A percentile compares a stretch with the other conserved stretches of the same genome.
Conservation (phyloP, 345 rosid genomes). For the Geranium rotundifolium region DNA sequence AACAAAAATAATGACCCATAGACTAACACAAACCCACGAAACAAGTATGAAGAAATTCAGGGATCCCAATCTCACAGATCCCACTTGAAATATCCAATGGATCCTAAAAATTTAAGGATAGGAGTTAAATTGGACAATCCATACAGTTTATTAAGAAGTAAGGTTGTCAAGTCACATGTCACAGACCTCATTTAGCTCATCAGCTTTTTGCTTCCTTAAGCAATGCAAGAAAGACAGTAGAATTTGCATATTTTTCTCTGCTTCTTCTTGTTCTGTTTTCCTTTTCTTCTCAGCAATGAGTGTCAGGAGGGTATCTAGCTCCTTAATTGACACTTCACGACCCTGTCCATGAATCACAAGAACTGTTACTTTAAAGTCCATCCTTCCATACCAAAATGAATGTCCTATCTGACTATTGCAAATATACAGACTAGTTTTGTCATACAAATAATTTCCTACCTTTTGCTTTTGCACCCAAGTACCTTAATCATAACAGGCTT, state of each 20-base stretch:
- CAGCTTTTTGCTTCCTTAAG: constrained; percentile 80
- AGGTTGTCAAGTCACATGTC: neutral
- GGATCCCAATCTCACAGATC: neutral
- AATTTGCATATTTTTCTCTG: constrained; percentile 97
- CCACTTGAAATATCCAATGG: neutral
- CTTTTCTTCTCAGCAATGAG: constrained; percentile 81
- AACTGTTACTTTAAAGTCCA: neutral
- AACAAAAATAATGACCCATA: neutral
- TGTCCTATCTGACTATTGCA: too few species aligned
- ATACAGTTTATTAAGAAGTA: neutral
- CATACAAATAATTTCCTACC: too few species aligned
- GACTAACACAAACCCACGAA: neutral
- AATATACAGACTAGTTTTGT: too few species aligned
- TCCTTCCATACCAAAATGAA: too few species aligned
- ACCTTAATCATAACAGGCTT: too few species aligned
- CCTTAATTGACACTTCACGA: constrained; percentile 82
- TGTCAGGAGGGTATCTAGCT: constrained; percentile 59
- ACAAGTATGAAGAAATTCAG: neutral
- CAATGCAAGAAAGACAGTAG: constrained; percentile 76
- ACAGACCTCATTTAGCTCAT: constrained; percentile 78
- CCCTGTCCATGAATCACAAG: constrained; percentile 48
- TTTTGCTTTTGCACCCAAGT: too few species aligned
- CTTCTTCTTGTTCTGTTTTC: constrained; percentile 96
- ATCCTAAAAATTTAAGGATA: too few species aligned
- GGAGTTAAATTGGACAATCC: neutral